These are phyloP conservation scores for Tylopilus felleus DNA, from an alignment of 768 basidiomycete species.

Conservation along the genomic window DNA sequence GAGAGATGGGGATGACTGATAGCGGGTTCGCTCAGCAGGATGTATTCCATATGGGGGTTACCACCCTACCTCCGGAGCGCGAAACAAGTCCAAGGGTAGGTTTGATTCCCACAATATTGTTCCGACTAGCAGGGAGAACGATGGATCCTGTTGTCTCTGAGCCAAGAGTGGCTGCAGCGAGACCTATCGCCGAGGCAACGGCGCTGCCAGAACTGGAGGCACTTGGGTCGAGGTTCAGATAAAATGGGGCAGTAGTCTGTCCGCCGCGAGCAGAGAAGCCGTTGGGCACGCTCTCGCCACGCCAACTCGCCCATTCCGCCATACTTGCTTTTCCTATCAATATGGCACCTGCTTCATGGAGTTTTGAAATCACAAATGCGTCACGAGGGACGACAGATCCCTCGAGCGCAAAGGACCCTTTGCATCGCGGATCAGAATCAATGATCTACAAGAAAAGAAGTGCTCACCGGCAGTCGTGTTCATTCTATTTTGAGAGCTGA, in stretches of 20 bases:
- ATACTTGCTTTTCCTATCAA: constrained; percentile 41
- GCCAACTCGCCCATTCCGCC: constrained; percentile 43
- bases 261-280: constrained; percentile 49
- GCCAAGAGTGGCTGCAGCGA: constrained; percentile 43
- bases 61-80: constrained; percentile 33
- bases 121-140: constrained; percentile 39
- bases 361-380: constrained; percentile 31
- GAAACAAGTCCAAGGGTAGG: constrained; percentile 43
- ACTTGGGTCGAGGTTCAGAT: constrained; percentile 38
- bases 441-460: neutral
- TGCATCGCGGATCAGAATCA: constrained; percentile 1
- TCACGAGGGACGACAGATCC: constrained; percentile 38
- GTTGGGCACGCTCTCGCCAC: constrained; percentile 33
- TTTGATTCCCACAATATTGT: constrained; percentile 45
- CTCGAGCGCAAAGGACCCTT: constrained; percentile 38
- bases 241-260: constrained; percentile 41
- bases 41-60: neutral
- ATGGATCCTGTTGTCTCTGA: constrained; percentile 50
- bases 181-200: constrained; percentile 42
- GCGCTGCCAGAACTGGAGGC: constrained; percentile 45
- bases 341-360: constrained; percentile 35
- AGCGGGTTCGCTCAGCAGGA: neutral
- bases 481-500: constrained; percentile 35
- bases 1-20: constrained; percentile 46
- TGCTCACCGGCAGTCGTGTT: constrained; percentile 49